Evolutionary conservation across 1,139 yeast genomes (phyloP), one percentile per base, ranked within the genome.

Genomic region (Kodamaea alishanica): DNA sequence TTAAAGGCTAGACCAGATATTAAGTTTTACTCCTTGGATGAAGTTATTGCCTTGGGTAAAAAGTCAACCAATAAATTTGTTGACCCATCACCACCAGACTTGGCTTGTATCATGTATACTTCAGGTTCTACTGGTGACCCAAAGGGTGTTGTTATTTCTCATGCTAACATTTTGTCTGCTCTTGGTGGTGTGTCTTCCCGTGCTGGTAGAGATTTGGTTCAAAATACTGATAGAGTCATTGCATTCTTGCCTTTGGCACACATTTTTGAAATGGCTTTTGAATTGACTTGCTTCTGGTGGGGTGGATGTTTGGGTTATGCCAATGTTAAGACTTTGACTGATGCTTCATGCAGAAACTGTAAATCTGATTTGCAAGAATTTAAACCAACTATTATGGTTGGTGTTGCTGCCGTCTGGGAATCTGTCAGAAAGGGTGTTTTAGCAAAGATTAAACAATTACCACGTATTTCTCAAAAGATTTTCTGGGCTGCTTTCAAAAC

Each of bases 381-480:
- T 65, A 76, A 79, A 61, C 99, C 99, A 45, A 84, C 96, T 8
- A 67, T 92, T 50, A 87, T 92, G 96, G 96, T 89, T 48, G 98
- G 96, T 61, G 98, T 94, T 41, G 97, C 98, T 10, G 96, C 98
- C 2, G 97, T 92, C 40, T 94, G 97, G 96, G 99, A 92, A 70
- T 77, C 84, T 25, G 88, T 92, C 45, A 84, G 95, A 65, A 92
- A 92, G 70, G 99, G 98, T 42, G 85, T 92, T 43, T 52, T 87
- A 47, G 77, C 79, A 40, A 90, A 90, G 67, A 75, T 94, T 45
- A 70, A 73, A 49, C 77, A 79, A 52, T 75, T 75, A 55, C 86
- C 96, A 9, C 54, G 79, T 10, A 50, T 84, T 28, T 74, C 79
- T 30, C 96, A 89, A 65, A 85, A 78, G 61, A 54, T 92, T 33